A percentile compares a stretch with the other conserved stretches of the same genome.
Evolutionary conservation across 2,329 filamentous ascomycete genomes (phyloP).

Genomic region (Neoscytalidium dimidiatum): DNA sequence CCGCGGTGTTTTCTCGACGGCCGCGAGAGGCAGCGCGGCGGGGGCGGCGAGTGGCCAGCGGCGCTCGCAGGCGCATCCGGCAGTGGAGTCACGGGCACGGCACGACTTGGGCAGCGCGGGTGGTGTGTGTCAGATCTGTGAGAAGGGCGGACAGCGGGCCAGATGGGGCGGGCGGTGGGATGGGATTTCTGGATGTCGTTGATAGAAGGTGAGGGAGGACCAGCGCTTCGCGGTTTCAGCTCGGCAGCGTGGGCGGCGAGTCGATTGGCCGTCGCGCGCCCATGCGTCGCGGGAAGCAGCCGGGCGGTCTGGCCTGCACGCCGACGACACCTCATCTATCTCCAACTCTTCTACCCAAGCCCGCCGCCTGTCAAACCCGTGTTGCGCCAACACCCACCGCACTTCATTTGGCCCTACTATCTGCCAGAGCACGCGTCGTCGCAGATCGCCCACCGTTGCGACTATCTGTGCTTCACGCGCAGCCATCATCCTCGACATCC

Average conservation of each 20-base stretch:
- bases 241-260: background rate
- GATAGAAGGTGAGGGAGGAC: conserved; percentile 1
- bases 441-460: background rate
- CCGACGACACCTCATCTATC: background rate
- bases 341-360: conserved; percentile 2
- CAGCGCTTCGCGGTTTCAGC: conserved; percentile 18
- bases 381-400: background rate
- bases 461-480: background rate
- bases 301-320: background rate
- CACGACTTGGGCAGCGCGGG: background rate
- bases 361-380: conserved; percentile 1
- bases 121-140: conserved; percentile 9
- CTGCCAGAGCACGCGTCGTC: background rate
- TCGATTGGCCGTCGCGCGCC: conserved; percentile 4
- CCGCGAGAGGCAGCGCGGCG: background rate
- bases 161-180: background rate
- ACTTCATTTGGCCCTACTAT: background rate
- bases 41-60: conserved; percentile 11
- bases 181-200: conserved; percentile 10
- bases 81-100: conserved; percentile 2
- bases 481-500: background rate
- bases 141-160: background rate
- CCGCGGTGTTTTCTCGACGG: background rate
- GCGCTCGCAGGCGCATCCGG: background rate
- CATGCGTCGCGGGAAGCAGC: background rate